Evolutionary conservation across 768 basidiomycete species (phyloP).

Genomic region (Pleurotus eryngii): DNA sequence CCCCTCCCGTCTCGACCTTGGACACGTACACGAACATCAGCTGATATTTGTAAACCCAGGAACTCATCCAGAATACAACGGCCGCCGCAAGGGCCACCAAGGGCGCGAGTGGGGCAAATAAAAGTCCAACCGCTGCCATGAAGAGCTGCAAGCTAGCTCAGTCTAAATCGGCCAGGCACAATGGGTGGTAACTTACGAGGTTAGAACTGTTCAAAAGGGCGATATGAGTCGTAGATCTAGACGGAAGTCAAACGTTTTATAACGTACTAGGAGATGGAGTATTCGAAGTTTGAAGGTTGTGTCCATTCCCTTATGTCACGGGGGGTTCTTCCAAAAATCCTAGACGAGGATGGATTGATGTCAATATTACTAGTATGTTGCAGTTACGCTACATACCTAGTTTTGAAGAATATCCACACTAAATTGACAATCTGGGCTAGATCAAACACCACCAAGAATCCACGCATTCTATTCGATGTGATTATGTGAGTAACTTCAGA

Average conservation of each 20-base stretch:
- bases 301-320: constrained; percentile 78
- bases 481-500: background rate
- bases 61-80: constrained; percentile 69
- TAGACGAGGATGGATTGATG: constrained; percentile 15
- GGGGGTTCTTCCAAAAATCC: constrained; percentile 70
- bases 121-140: constrained; percentile 70
- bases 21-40: constrained; percentile 80
- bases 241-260: background rate
- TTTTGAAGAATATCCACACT: constrained; percentile 80
- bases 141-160: constrained; percentile 46
- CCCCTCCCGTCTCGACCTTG: constrained; percentile 79
- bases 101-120: constrained; percentile 85
- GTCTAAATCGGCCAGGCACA: background rate
- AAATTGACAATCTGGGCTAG: constrained; percentile 93
- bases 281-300: constrained; percentile 73
- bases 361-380: no score
- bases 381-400: constrained; percentile 46
- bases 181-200: constrained; percentile 18
- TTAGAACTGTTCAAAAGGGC: constrained; percentile 15
- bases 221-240: background rate
- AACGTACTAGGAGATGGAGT: constrained; percentile 67
- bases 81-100: constrained; percentile 70
- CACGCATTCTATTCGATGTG: constrained; percentile 52
- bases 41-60: constrained; percentile 82
- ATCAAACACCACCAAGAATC: constrained; percentile 80